Evolutionary conservation across 495 filamentous ascomycete species (phyloP), one percentile per base, ranked within the genome.

Genomic region (Beverwykella pulmonaria): DNA sequence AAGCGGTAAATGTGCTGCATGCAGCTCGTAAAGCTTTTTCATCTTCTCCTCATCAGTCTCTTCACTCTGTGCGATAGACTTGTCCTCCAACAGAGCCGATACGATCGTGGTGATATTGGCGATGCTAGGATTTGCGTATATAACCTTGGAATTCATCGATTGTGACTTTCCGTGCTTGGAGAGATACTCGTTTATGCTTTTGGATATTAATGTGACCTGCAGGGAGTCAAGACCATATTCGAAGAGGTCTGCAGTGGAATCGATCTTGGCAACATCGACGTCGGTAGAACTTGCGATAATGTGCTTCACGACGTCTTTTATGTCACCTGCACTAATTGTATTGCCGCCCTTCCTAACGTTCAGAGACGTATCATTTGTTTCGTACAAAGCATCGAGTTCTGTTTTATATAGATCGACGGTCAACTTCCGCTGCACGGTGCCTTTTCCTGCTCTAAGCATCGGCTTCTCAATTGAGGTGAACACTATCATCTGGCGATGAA

Each of bases 401-500:
- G 56, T 26, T 2, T 32, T 34, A 36, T 68, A 62, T 1, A 19
- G 4, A 19, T 56, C 22, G 10, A n/a, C 27, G n/a, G 59, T 61
- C 39, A n/a, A 19, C n/a, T 14, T 26, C 29, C 58, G 20, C 9
- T 48, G 9, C 22, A 68, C 36, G 14, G 50, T 62, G 25, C 65
- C 65, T 50, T 68, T 57, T 5, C 32, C 29, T 12, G 49, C 27
- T 54, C 57, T 15, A 3, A n/a, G 15, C 14, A 68, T 46, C 4
- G 59, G 34, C 29, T 55, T 56, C 10, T 57, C 34, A 32, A 1
- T 6, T 17, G 3, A 30, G n/a, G 26, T 41, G 19, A 64, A 26
- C 8, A 47, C 10, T 15, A 64, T 64, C 36, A 32, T 44, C 27
- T 55, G 9, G 15, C 57, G 34, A 34, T n/a, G 8, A 5, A 65